Percentiles rank a stretch among this genome's conserved stretches.
Conservation (phyloP, 2,329 filamentous ascomycete genomes). For the Aspergillus unguis region DNA sequence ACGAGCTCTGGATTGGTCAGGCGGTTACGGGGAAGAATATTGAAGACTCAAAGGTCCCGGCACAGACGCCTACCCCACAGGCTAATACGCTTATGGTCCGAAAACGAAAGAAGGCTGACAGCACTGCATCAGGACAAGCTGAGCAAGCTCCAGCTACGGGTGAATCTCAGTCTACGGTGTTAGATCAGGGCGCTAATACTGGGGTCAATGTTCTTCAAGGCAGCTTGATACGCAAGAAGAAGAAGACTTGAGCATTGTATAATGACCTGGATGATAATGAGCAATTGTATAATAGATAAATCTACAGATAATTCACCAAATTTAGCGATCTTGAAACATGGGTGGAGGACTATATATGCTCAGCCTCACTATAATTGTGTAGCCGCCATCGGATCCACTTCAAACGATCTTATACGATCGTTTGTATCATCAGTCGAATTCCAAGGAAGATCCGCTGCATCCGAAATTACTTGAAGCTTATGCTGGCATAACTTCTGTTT, state of each 20-base stretch:
- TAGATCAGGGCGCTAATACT: conserved; percentile 6
- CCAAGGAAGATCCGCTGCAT: conserved; percentile 8
- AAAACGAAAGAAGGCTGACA: conserved; percentile 37
- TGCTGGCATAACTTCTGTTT: not conserved
- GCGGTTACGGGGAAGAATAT: conserved; percentile 31
- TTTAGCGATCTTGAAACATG: not conserved
- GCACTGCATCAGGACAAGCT: conserved; percentile 8
- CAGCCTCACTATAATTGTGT: not conserved
- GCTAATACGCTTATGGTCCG: conserved; percentile 33
- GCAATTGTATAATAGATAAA: conserved; percentile 1
- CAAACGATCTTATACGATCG: not conserved
- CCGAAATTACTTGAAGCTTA: not conserved
- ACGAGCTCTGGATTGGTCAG: conserved; percentile 36
- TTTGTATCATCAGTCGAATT: not conserved
- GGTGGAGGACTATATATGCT: not conserved
- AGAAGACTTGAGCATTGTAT: conserved; percentile 29
- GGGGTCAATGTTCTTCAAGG: conserved; percentile 39
- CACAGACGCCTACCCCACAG: conserved; percentile 21
- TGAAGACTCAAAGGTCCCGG: conserved; percentile 13
- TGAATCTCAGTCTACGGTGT: conserved; percentile 1
- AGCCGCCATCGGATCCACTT: not conserved
- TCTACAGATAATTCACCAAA: not conserved
- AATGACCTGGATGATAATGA: conserved; percentile 5
- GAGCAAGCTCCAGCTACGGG: not conserved
- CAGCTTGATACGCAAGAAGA: conserved; percentile 40